Evolutionary conservation across 257 asterid genomes (phyloP), one percentile per base, ranked within the genome.

Genomic region (Knoxia roxburghii): DNA sequence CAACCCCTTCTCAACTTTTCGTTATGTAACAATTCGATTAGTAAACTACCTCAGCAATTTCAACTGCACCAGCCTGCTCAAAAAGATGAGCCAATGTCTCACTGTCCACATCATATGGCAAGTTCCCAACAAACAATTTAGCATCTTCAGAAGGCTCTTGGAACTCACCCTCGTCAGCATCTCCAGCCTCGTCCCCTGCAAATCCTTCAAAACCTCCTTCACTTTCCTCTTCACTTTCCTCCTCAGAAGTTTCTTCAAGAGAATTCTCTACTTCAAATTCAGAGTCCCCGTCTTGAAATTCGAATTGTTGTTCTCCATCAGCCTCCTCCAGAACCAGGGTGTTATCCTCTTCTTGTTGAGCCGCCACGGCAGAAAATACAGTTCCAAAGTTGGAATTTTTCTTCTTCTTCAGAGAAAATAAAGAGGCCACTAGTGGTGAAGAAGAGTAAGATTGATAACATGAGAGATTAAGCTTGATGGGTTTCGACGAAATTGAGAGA

Each of bases 1-100:
- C 17, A 46, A 49, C 12, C 21, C 20, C 26, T 52, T 46, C 2
- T 33, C 23, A 4, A 1, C 0, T 55, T 43, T 35, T n/a, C 57
- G 9, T 30, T 2, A 8, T 14, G 4, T 20, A 33, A 48, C 53
- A 50, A 17, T 27, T 7, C 45, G 18, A 46, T 65, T 51, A 11
- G 39, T 58, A 71, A 86, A 96, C 93, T 91, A 87, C 99, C 96
- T 91, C 95, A 59, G 88, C 89, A 61, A 82, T 82, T 65, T 94
- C 98, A 40, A 94, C 99, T 54, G 83, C 86, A 68, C 99, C 99
- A 54, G 98, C 97, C 73, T 70, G 83, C 61, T 79, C 81, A 61
- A 94, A 90, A 67, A 94, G 64, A 51, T 77, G 76, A 65, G 98
- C 99, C 83, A 94, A 72, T 39, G 61, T 65, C 64, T 70, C 90